A percentile compares a stretch with the other conserved stretches of the same genome.
Conservation (phyloP, 805 yeast species). For the Saccharomycopsis fermentans region DNA sequence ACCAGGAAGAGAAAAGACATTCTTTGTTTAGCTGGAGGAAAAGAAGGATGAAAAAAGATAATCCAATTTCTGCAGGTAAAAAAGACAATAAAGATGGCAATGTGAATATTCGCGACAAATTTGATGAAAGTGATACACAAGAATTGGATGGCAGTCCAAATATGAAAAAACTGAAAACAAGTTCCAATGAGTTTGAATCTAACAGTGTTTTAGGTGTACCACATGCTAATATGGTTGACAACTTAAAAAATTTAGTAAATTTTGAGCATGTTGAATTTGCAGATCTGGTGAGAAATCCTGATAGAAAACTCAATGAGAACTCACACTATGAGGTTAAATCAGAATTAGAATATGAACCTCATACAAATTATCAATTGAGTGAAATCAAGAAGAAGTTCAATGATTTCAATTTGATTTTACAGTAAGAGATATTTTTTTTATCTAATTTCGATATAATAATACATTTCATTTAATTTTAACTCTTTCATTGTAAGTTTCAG, state of each 20-base stretch:
- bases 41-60: not conserved
- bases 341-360: not conserved
- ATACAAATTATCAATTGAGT: not conserved
- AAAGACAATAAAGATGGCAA: not conserved
- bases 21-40: not conserved
- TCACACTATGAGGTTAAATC: not conserved
- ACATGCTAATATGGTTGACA: not conserved
- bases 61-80: not conserved
- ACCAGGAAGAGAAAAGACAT: not conserved
- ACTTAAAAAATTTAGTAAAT: not conserved
- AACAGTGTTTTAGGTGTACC: not conserved
- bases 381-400: constrained; percentile 9
- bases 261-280: constrained; percentile 1
- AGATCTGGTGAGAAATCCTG: not conserved
- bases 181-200: constrained; percentile 20
- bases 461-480: too few relatives aligned
- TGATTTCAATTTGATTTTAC: constrained; percentile 10
- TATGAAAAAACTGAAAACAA: constrained; percentile 5
- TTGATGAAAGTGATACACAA: constrained; percentile 29
- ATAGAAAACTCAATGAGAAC: not conserved
- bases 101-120: not conserved
- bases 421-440: not conserved
- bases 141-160: constrained; percentile 20
- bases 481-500: too few relatives aligned
- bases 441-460: too few relatives aligned